Evolutionary conservation across 2,329 filamentous ascomycete genomes (phyloP), one percentile per base, ranked within the genome.

Genomic region (Hypoxylon sp.): DNA sequence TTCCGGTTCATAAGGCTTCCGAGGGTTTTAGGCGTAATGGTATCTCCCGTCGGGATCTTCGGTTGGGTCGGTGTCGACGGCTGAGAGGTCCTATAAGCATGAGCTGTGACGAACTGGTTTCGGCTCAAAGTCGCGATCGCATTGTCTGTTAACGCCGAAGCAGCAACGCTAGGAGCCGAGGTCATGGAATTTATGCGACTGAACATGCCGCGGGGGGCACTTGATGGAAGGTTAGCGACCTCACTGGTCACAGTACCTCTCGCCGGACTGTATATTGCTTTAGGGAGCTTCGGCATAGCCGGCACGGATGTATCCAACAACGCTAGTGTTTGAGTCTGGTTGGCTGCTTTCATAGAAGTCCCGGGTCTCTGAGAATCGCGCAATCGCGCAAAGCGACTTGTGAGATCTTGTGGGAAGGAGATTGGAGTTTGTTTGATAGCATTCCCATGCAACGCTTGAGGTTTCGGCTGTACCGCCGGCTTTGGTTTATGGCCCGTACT

Each of bases 211-310:
- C 90, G 84, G 1, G 90, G 86, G 3, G 88, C 90, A 73, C 87
- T 90, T 24, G 90, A 84, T 0, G 91, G 91, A 2, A 90, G 85
- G 44, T 90, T 86, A 8, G 91, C 87, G 24, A 88, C 85, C 66
- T 90, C 89, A 24, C 87, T 88, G 2, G 90, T 89, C 3, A 91
- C 84, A 62, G 89, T 91, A 29, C 92, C 92, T 35, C 91, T 86
- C 1, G 90, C 90, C n/a, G 92, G 92, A 73, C 90, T 94, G 75
- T 94, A 94, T 3, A 92, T 92, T 6, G 92, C 91, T 74, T 90
- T 91, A 1, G 92, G 92, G 50, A 91, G 81, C 76, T 91, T 92
- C 10, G 92, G 92, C 75, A 94, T 81, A 14, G 83, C 84, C 10
- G 87, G 84, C 6, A 87, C 77, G n/a, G 85, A 77, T 26, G 82